phyloP scores from a whole-genome alignment of 306 rosid genomes.

The Phaseolus lunatus region DNA sequence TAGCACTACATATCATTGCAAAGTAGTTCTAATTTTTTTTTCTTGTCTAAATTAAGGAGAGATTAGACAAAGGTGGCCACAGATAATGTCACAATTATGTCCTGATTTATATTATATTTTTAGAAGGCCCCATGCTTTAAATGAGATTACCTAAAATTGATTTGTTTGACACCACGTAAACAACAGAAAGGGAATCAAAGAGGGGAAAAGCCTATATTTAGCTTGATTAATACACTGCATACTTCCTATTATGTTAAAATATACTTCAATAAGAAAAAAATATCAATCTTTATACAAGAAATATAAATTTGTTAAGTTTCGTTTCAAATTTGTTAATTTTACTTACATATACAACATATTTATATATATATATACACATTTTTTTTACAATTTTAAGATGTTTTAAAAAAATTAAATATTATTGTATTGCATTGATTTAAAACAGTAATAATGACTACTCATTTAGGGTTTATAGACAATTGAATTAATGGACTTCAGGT shows the following conservation, averaged over 20 bases:
- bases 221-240: background rate
- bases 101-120: background rate
- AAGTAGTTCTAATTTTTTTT: background rate
- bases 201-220: background rate
- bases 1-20: background rate
- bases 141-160: background rate
- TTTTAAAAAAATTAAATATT: no score
- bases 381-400: no score
- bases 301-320: no score
- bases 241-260: background rate
- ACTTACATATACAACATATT: no score
- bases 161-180: background rate
- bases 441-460: no score
- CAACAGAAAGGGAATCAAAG: background rate
- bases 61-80: slow-evolving; percentile 13
- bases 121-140: background rate
- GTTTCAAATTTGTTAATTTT: no score
- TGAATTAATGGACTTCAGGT: no score
- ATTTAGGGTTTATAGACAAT: no score
- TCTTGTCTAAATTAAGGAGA: background rate
- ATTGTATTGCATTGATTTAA: no score
- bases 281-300: no score
- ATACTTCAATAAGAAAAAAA: no score
- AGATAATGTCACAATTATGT: slow-evolving; percentile 1
- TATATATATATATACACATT: no score